Conservation (phyloP, 768 basidiomycete genomes). For the Rickenella mellea region DNA sequence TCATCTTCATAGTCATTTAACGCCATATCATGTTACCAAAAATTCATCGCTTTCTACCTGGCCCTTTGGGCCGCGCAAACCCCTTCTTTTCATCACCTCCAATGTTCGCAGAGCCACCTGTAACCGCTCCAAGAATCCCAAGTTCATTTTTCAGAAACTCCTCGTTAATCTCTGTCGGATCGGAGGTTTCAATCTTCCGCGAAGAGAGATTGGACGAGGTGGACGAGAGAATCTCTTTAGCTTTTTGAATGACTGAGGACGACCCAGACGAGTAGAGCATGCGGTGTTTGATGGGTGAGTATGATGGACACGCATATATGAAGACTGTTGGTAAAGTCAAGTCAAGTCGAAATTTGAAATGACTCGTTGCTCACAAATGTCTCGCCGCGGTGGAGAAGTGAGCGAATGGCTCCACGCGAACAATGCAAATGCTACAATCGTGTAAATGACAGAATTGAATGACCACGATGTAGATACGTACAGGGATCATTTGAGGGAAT, state of each 20-base stretch:
- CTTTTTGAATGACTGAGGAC: constrained; percentile 42
- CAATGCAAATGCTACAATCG: constrained; percentile 41
- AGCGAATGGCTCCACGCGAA: constrained; percentile 52
- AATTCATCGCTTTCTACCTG: constrained; percentile 40
- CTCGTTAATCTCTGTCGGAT: constrained; percentile 64
- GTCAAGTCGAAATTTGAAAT: not conserved
- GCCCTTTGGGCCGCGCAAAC: constrained; percentile 67
- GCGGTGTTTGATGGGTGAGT: constrained; percentile 72
- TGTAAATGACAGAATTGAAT: constrained; percentile 6
- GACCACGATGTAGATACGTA: constrained; percentile 12
- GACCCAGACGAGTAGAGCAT: constrained; percentile 84
- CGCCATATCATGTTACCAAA: no score
- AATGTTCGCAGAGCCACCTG: constrained; percentile 6
- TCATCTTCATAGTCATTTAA: no score
- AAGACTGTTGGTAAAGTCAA: constrained; percentile 43
- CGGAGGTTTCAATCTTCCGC: constrained; percentile 77
- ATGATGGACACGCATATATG: constrained; percentile 84
- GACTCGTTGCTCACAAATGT: constrained; percentile 38
- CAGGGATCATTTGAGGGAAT: constrained; percentile 55
- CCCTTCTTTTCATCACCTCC: constrained; percentile 27
- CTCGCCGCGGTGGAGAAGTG: constrained; percentile 32
- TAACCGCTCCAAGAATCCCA: constrained; percentile 17
- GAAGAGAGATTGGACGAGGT: constrained; percentile 32
- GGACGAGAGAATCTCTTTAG: constrained; percentile 39
- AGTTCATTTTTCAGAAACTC: constrained; percentile 53